Evolutionary conservation across 2,329 filamentous ascomycete genomes (phyloP), one percentile per base, ranked within the genome.

Genomic region (Trichophyton simii): DNA sequence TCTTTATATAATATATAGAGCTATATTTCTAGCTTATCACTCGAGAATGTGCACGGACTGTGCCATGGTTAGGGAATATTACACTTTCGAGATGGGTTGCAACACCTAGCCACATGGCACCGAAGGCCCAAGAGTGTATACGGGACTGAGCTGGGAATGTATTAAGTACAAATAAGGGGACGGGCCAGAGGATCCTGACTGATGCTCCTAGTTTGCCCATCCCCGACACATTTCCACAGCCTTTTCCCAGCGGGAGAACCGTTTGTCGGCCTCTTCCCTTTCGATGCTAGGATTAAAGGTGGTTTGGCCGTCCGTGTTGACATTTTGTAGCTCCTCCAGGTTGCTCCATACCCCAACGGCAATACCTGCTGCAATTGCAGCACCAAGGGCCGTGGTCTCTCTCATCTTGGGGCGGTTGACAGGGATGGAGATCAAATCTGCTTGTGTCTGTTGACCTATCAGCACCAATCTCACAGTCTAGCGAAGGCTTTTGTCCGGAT

Each of bases 341-440:
- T 84, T 81, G 65, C 83, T 81, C 89, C 90, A 96, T 41, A 94
- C 83, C 42, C 83, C 86, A 9, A 88, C 84, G 3, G 90, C 89
- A 62, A 95, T 84, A 15, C 88, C 91, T 8, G 91, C 91, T 11
- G 91, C 90, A 67, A 95, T 94, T 54, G 91, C 91, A 9, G 91
- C 90, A 28, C 91, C 91, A 1, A 96, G 82, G 0, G 90, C 87
- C 0, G 91, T 96, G 1, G 90, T 95, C 78, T 96, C 91, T 61
- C 88, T 86, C 91, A 96, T 95, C 61, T 83, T 82, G 0, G 91
- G 91, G 25, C 91, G 85, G 72, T 91, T 84, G 63, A 96, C 87
- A 25, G 86, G 87, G 66, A 95, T 95, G 60, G 86, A 84, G 67
- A 88, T 90, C 57, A 96, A 82, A 75, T 96, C 87, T 64, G 91